Evolutionary conservation across 1,139 yeast species (phyloP).

Genomic region (Lodderomyces orthopsilosis): DNA sequence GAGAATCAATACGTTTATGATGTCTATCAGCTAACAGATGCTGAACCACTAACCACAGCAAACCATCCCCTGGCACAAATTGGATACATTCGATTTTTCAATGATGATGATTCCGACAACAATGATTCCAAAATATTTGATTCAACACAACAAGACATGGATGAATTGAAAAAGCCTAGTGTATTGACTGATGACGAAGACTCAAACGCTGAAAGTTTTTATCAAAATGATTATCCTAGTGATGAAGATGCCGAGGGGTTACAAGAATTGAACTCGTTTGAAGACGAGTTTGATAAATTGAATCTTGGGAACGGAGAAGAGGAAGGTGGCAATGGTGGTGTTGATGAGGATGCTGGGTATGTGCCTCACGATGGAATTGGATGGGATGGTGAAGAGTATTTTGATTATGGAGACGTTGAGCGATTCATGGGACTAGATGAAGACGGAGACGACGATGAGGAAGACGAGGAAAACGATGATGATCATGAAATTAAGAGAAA

Average conservation of each 20-base stretch:
- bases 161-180: constrained; percentile 37
- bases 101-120: constrained; percentile 55
- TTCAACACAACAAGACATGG: constrained; percentile 49
- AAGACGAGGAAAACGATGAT: constrained; percentile 22
- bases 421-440: constrained; percentile 18
- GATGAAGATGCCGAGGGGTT: constrained; percentile 67
- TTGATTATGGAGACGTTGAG: constrained; percentile 15
- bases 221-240: constrained; percentile 92
- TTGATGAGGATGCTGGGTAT: constrained; percentile 22
- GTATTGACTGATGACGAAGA: constrained; percentile 41
- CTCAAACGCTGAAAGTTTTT: constrained; percentile 77
- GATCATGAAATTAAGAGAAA: constrained; percentile 32
- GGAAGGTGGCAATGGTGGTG: constrained; percentile 32
- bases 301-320: constrained; percentile 19
- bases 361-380: constrained; percentile 37
- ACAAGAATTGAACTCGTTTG: constrained; percentile 26
- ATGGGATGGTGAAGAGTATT: constrained; percentile 16
- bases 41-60: constrained; percentile 48
- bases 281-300: constrained; percentile 27
- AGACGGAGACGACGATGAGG: constrained; percentile 17
- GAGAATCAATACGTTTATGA: constrained; percentile 80
- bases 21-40: constrained; percentile 52
- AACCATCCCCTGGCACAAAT: constrained; percentile 51
- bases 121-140: constrained; percentile 15
- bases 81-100: constrained; percentile 67